Percentiles rank a stretch among this genome's conserved stretches.
phyloP scores from a whole-genome alignment of 2,329 filamentous ascomycete species.

The Leptographium galeiforme region DNA sequence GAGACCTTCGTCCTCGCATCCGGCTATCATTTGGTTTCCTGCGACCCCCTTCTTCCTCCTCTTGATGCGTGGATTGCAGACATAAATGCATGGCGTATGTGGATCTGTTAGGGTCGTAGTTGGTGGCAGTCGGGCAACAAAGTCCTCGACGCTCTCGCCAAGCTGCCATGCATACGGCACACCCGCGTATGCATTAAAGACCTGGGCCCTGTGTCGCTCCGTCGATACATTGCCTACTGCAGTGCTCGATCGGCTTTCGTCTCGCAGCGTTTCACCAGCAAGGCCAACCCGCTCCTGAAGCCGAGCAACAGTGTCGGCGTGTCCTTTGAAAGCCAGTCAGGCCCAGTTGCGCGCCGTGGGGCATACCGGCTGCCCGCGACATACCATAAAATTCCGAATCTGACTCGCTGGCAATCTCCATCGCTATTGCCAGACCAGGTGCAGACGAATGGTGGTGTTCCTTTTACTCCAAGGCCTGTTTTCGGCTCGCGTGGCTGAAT shows the following conservation, averaged over 20 bases:
- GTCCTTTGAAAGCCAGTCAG: constrained; percentile 28
- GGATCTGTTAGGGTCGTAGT: constrained; percentile 37
- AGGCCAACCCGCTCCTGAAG: constrained; percentile 35
- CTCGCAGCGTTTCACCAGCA: constrained; percentile 25
- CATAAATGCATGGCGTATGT: constrained; percentile 56
- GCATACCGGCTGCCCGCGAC: neutral
- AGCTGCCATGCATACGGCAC: constrained; percentile 42
- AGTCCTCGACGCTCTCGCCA: constrained; percentile 23
- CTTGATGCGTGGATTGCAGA: constrained; percentile 47
- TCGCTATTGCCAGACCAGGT: neutral
- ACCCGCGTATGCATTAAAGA: constrained; percentile 46
- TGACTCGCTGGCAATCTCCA: constrained; percentile 23
- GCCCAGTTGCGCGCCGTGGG: neutral
- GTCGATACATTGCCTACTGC: too few relatives aligned
- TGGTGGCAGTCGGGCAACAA: constrained; percentile 56
- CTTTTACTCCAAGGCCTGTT: too few relatives aligned
- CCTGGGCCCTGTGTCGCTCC: constrained; percentile 15
- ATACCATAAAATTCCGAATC: constrained; percentile 47
- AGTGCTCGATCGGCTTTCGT: neutral
- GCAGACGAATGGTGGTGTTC: neutral
- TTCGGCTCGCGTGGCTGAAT: neutral
- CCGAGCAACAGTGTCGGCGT: constrained; percentile 30
- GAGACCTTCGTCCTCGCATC: constrained; percentile 36
- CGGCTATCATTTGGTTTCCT: constrained; percentile 24
- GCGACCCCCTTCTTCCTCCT: constrained; percentile 20